These are phyloP conservation scores for Petunia axillaris DNA, from an alignment of 257 asterid genomes.

Conservation along the genomic window DNA sequence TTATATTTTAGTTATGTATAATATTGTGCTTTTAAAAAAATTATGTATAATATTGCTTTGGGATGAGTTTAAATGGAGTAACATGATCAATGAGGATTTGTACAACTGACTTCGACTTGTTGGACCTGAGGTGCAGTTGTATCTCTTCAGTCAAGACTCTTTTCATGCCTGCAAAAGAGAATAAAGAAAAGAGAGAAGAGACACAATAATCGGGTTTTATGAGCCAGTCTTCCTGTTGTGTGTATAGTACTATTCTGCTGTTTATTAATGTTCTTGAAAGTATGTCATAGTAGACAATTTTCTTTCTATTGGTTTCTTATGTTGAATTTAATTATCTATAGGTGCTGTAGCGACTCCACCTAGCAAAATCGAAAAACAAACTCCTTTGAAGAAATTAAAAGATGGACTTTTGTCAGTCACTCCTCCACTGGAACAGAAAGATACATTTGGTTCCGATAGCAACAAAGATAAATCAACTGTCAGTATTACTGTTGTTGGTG, in stretches of 20 bases:
- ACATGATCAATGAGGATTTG: too few species aligned
- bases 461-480: conserved; percentile 58
- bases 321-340: conserved; percentile 31
- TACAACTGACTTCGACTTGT: too few species aligned
- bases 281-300: background rate
- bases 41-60: too few species aligned
- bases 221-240: background rate
- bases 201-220: background rate
- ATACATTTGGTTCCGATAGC: conserved; percentile 27
- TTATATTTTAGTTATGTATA: too few species aligned
- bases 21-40: too few species aligned
- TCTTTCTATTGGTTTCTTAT: conserved; percentile 23
- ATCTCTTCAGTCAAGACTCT: background rate
- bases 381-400: conserved; percentile 46
- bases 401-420: conserved; percentile 44
- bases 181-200: background rate
- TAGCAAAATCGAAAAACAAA: conserved; percentile 38
- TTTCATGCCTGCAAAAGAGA: background rate
- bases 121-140: background rate
- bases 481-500: conserved; percentile 92
- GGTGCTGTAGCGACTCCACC: conserved; percentile 48
- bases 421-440: conserved; percentile 44
- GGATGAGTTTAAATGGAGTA: too few species aligned
- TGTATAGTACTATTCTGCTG: background rate
- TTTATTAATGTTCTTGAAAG: background rate